Conservation (phyloP, 2,329 filamentous ascomycete species). For the Hypoxylon sp. region DNA sequence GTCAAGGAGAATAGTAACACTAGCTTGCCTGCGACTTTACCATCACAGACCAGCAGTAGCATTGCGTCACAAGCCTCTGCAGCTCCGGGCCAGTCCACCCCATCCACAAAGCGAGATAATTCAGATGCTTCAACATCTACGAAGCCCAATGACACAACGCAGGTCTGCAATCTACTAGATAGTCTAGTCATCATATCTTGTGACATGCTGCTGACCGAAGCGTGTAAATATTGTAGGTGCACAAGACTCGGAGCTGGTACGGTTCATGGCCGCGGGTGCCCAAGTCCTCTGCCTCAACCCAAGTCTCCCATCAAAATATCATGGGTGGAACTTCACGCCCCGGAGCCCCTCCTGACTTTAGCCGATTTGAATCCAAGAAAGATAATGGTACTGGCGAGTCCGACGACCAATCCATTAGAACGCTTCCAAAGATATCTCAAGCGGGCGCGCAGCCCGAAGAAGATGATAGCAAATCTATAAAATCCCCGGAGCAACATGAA, state of each 20-base stretch:
- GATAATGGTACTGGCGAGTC: constrained; percentile 54
- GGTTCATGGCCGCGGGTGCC: constrained; percentile 70
- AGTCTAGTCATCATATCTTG: background rate
- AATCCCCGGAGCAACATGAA: constrained; percentile 30
- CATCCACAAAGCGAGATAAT: constrained; percentile 42
- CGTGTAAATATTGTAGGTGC: constrained; percentile 57
- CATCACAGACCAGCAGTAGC: constrained; percentile 40
- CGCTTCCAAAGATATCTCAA: constrained; percentile 54
- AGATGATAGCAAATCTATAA: constrained; percentile 51
- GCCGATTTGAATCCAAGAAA: constrained; percentile 65
- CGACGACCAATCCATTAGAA: constrained; percentile 51
- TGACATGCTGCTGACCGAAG: constrained; percentile 34
- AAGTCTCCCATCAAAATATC: constrained; percentile 73
- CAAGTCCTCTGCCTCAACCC: constrained; percentile 72
- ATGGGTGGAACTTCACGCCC: constrained; percentile 68
- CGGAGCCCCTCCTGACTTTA: constrained; percentile 63
- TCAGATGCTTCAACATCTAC: constrained; percentile 40
- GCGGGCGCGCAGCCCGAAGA: constrained; percentile 43
- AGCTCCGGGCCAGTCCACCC: constrained; percentile 41
- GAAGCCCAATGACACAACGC: constrained; percentile 38
- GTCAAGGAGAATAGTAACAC: constrained; percentile 45
- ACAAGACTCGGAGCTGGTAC: constrained; percentile 73
- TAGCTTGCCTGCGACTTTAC: constrained; percentile 42
- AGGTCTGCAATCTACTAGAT: constrained; percentile 40
- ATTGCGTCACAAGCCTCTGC: constrained; percentile 49